phyloP scores from a whole-genome alignment of 305 asterid species.

The Solanum hybrid region DNA sequence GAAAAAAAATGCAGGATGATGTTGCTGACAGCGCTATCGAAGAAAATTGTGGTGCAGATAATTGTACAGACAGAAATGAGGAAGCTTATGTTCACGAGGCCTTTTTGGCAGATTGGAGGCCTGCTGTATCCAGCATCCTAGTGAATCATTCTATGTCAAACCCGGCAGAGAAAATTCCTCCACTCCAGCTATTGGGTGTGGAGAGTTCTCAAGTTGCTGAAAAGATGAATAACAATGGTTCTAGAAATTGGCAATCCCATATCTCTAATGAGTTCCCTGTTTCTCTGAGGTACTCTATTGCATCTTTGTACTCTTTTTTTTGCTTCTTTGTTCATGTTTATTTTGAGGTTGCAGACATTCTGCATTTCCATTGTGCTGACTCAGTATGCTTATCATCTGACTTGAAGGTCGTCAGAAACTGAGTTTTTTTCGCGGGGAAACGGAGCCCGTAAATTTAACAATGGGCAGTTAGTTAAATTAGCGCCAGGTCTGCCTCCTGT shows the following conservation, averaged over 20 bases:
- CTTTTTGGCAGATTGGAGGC: slow-evolving; percentile 93
- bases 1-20: slow-evolving; percentile 37
- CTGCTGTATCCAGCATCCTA: slow-evolving; percentile 31
- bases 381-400: slow-evolving; percentile 13
- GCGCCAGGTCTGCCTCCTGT: slow-evolving; percentile 95
- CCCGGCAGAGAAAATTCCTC: slow-evolving; percentile 8
- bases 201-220: slow-evolving; percentile 36
- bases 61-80: slow-evolving; percentile 54
- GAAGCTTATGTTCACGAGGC: slow-evolving; percentile 96
- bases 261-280: slow-evolving; percentile 27
- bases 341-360: neutral
- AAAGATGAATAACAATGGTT: slow-evolving; percentile 21
- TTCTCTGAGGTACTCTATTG: slow-evolving; percentile 39
- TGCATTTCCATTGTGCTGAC: slow-evolving; percentile 16
- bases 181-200: slow-evolving; percentile 19
- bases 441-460: slow-evolving; percentile 53
- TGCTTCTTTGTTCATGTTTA: neutral
- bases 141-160: slow-evolving; percentile 11
- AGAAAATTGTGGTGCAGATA: slow-evolving; percentile 39
- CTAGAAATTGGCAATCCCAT: slow-evolving; percentile 29
- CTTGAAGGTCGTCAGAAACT: slow-evolving; percentile 42
- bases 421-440: slow-evolving; percentile 46
- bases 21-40: slow-evolving; percentile 48
- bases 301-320: slow-evolving; percentile 3
- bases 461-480: slow-evolving; percentile 66